phyloP scores from a whole-genome alignment of 371 early-diverging fungal genomes.

The Enterocytospora artemiae region DNA sequence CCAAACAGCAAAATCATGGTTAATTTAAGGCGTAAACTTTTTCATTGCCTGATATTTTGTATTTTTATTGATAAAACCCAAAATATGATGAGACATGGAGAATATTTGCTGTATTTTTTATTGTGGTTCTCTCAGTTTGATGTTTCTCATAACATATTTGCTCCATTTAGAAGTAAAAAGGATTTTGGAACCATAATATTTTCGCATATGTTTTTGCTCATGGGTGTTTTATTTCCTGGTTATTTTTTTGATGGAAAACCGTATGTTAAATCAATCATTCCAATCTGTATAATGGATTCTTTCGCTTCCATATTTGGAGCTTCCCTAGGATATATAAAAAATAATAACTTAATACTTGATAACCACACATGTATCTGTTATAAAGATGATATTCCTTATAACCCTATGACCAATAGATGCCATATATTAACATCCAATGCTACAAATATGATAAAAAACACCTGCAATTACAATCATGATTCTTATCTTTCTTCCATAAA shows the following conservation, averaged over 20 bases:
- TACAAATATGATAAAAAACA: no score
- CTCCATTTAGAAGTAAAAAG: constrained; percentile 21
- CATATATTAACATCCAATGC: no score
- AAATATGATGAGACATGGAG: not conserved
- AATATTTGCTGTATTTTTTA: not conserved
- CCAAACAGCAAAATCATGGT: no score
- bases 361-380: no score
- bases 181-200: constrained; percentile 6
- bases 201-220: constrained; percentile 28
- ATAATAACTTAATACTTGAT: no score
- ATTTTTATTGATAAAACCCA: not conserved
- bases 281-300: constrained; percentile 38
- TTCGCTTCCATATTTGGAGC: constrained; percentile 37
- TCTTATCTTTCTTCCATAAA: no score
- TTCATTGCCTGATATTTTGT: no score
- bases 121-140: not conserved
- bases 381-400: no score
- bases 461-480: no score
- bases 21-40: no score
- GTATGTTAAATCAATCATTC: constrained; percentile 19
- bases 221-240: constrained; percentile 24
- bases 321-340: no score
- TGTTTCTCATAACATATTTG: constrained; percentile 1
- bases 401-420: no score
- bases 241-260: constrained; percentile 7